Base-by-base conservation (phyloP, 1,284 basidiomycete genomes). In the Cryptococcus deneoformans region DNA sequence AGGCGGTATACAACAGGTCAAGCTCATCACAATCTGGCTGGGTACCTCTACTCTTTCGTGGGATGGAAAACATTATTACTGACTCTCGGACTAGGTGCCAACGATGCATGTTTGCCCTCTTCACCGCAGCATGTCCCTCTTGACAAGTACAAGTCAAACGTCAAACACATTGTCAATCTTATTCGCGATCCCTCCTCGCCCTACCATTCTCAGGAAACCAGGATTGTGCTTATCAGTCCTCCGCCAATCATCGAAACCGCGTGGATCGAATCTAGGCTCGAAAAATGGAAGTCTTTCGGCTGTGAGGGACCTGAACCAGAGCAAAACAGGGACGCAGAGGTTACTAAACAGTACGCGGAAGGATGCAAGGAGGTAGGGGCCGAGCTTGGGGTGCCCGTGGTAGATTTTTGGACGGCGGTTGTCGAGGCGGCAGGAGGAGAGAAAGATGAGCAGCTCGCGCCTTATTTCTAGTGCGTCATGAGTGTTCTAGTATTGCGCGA, bases 11-110 rank as follows among this genome's bases (percentile, higher is more conserved):
- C 70, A 83, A 60, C 45, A 56, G 1, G 82, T 92, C 47, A 84
- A 83, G 49, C 76, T 94, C 20, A 79, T 94, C 59, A 85, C 84
- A 10, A 86, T 95, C 69, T 95, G 90, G 91, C 90, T 89, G 64
- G 92, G 91, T 51, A 57, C 56, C 66, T 73, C 43, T 48, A 47
- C 29, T 29, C 29, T 29, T 29, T 29, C 29, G 29, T 29, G 29
- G 29, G 29, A 29, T 29, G 29, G 29, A 5, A 29, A 29, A 29
- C 29, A 29, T 29, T 29, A 29, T 38, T 16, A 37, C 37, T 53
- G 36, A 48, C n/a, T 39, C 52, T 54, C 50, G 51, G 37, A 24
- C 6, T 52, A 76, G 75, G 76, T 16, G 89, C 90, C 9, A 94
- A 94, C 75, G 92, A 92, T 70, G 82, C 89, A 12, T 82, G 82